Percentiles rank a stretch among this genome's conserved stretches.
These are phyloP conservation scores for Gossypioides kirkii DNA, from an alignment of 345 rosid species.

Conservation along the genomic window DNA sequence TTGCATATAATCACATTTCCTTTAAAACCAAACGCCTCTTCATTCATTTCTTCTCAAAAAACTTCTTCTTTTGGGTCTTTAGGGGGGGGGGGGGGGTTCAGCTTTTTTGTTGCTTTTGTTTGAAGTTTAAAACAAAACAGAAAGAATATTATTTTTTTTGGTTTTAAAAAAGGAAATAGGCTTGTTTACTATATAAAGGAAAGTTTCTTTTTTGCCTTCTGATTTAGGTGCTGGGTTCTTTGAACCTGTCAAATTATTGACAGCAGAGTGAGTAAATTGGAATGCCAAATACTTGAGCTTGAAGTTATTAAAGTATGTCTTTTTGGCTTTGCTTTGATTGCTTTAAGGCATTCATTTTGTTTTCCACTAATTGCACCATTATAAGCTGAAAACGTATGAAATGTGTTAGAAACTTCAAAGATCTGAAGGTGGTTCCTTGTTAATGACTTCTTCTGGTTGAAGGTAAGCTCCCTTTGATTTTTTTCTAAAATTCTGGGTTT, in stretches of 20 bases:
- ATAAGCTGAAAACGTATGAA: background rate
- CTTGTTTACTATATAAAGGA: conserved; percentile 9
- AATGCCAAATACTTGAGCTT: background rate
- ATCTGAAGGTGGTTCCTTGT: conserved; percentile 28
- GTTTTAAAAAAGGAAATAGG: background rate
- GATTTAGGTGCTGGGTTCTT: background rate
- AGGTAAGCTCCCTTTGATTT: conserved; percentile 24
- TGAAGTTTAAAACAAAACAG: conserved; percentile 1
- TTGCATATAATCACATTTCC: background rate
- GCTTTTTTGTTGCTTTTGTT: background rate
- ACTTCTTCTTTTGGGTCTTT: background rate
- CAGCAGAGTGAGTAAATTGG: background rate
- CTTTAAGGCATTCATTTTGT: background rate
- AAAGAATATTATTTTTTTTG: background rate
- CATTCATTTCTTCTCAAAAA: background rate
- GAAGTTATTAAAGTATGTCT: background rate
- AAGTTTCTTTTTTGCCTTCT: background rate
- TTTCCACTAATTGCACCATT: background rate
- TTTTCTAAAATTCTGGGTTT: background rate
- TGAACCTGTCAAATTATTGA: background rate
- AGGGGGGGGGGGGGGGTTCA: background rate
- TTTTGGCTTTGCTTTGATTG: conserved; percentile 13
- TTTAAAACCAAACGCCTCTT: background rate
- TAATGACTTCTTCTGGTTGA: conserved; percentile 25
- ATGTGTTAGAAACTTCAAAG: conserved; percentile 24